phyloP scores from a whole-genome alignment of 108 stramenopile genomes.

The Cylindrotheca closterium region DNA sequence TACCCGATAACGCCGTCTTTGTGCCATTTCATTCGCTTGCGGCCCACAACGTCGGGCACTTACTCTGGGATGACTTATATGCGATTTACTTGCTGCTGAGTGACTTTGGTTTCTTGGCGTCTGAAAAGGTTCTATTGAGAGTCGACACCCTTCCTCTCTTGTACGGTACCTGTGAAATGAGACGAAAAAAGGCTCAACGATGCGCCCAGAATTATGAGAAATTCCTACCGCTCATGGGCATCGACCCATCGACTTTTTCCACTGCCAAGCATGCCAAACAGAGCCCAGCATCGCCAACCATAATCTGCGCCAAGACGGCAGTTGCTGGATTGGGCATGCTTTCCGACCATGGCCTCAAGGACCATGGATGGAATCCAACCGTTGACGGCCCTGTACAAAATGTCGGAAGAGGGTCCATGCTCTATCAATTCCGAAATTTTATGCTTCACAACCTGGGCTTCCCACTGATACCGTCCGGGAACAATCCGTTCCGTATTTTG shows the following conservation, averaged over 20 bases:
- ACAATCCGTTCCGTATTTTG: constrained; percentile 24
- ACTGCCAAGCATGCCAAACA: constrained; percentile 7
- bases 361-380: constrained; percentile 38
- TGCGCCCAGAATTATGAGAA: constrained; percentile 29
- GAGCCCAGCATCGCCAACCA: constrained; percentile 3
- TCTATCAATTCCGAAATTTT: constrained; percentile 44
- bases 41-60: constrained; percentile 53
- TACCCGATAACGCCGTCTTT: constrained; percentile 35
- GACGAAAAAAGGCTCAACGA: constrained; percentile 4
- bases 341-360: constrained; percentile 52
- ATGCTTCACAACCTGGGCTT: constrained; percentile 40
- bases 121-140: constrained; percentile 17
- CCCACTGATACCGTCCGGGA: not conserved
- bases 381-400: constrained; percentile 26
- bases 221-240: constrained; percentile 49
- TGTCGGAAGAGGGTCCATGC: constrained; percentile 30
- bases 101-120: constrained; percentile 34
- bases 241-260: constrained; percentile 31
- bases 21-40: constrained; percentile 60
- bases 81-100: constrained; percentile 47
- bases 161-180: constrained; percentile 37
- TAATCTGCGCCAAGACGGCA: constrained; percentile 44
- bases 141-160: constrained; percentile 19
- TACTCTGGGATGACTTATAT: constrained; percentile 60
- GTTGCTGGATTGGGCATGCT: constrained; percentile 55